Base-by-base conservation (phyloP, 371 early-diverging fungal species). In the Mucor circinelloides region DNA sequence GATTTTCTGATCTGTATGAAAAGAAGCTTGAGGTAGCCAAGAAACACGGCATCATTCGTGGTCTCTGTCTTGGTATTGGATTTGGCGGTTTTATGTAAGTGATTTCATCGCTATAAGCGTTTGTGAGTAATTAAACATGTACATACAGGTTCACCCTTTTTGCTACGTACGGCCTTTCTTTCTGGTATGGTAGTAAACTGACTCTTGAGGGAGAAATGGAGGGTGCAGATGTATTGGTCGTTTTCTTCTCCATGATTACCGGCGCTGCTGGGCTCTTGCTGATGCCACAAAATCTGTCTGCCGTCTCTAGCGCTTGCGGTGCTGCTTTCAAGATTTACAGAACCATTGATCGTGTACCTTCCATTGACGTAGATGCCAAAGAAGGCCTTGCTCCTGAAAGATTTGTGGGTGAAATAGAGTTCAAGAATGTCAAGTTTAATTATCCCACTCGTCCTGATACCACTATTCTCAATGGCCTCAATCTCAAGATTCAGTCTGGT, bases 361-460 rank as follows among this genome's bases (percentile, higher is more conserved):
- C 72, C 0, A 93, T 95, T 65, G 89, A 93, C 68, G 70, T 82
- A 6, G 79, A 68, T 52, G 68, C 78, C 25, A 78, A 82, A 10
- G 69, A 54, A 15, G 95, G 95, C 32, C 57, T 75, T 68, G 73
- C 50, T 75, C 86, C 60, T 15, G 71, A 76, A 13, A 79, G 67
- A 6, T 66, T 90, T 42, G 57, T 73, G 9, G 93, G 93, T 30
- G 73, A 84, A n/a, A 92, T 97, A 46, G 90, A 91, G 66, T 87
- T 95, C 66, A 67, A 71, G 32, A 72, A 89, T 67, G 86, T 98
- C 32, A 60, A 80, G 40, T 96, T 94, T 72, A 58, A 76, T 46
- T 94, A 94, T 61, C 93, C 95, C 19, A 84, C 90, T 17, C 89
- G 94, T 54, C 87, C 89, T 8, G 87, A 93, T 56, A 84, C 89